Percentiles rank a stretch among this genome's conserved stretches.
phyloP scores from a whole-genome alignment of 2,329 filamentous ascomycete genomes.

The Aspergillus novoparasiticus region DNA sequence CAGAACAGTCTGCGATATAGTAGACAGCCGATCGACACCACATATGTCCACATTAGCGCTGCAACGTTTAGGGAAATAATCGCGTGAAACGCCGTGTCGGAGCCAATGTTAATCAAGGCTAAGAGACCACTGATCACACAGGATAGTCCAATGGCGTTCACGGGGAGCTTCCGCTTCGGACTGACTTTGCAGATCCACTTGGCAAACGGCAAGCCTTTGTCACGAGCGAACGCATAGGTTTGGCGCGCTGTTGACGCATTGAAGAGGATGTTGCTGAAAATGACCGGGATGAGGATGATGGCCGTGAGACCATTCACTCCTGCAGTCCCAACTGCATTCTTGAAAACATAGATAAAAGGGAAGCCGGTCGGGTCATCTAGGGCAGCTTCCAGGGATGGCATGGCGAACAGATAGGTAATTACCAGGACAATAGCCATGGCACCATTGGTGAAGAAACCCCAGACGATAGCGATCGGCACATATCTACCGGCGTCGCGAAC shows the following conservation, averaged over 20 bases:
- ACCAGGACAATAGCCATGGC: slow-evolving; percentile 48
- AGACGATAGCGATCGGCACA: slow-evolving; percentile 50
- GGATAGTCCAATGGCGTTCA: slow-evolving; percentile 41
- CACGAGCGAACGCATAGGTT: slow-evolving; percentile 47
- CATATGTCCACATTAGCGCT: slow-evolving; percentile 54
- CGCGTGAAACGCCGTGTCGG: slow-evolving; percentile 53
- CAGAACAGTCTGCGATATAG: slow-evolving; percentile 46
- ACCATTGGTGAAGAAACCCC: slow-evolving; percentile 50
- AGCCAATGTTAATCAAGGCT: slow-evolving; percentile 56
- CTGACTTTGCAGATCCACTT: slow-evolving; percentile 43
- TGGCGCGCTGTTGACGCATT: slow-evolving; percentile 45
- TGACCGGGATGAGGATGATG: slow-evolving; percentile 44
- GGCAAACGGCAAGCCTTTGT: slow-evolving; percentile 47
- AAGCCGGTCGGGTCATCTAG: slow-evolving; percentile 46
- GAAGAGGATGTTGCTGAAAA: slow-evolving; percentile 43
- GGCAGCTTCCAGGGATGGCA: slow-evolving; percentile 36
- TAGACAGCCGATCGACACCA: slow-evolving; percentile 51
- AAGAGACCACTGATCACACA: slow-evolving; percentile 40
- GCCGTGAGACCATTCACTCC: slow-evolving; percentile 39
- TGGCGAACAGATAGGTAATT: slow-evolving; percentile 46
- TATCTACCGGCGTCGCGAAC: slow-evolving; percentile 49
- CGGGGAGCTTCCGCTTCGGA: slow-evolving; percentile 42
- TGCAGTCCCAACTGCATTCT: slow-evolving; percentile 24
- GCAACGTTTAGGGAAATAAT: slow-evolving; percentile 54
- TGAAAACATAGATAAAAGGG: slow-evolving; percentile 53